Base-by-base conservation (phyloP, 2,329 filamentous ascomycete genomes). In the Orbilia blumenaviensis region DNA sequence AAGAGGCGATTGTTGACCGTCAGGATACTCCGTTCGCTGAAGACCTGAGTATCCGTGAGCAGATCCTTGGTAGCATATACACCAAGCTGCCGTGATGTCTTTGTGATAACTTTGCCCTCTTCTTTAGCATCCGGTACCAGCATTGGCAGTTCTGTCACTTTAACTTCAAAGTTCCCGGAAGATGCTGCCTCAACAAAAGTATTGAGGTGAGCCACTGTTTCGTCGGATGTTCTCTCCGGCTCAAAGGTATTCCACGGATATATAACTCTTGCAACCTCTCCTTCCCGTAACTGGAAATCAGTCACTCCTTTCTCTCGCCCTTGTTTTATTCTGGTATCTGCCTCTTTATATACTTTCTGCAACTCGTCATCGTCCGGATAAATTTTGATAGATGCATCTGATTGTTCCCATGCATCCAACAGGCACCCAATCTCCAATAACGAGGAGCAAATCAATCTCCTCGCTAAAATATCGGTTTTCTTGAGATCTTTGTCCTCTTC, bases 1-100 rank as follows among this genome's bases (percentile, higher is more conserved):
- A 96, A 93, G 10, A 95, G 87, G 29, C 93, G 89, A 81, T 95
- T 95, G 79, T 94, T 95, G 50, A 92, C 94, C 1, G 94, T 97
- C 42, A 99, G 85, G 6, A 97, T 87, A 7, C 93, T 95, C 76
- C 91, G 92, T 81, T 99, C 95, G 54, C 88, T 85, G 29, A 99
- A 86, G 1, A 97, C 89, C 4, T 87, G 85, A 81, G 96, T 91
- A 8, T 91, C 92, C 0, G 93, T 88, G 0, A 85, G 84, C 38
- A 98, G 92, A 78, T 96, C 90, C 78, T 92, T 88, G 79, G 89
- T 92, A 6, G 94, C 94, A 82, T 98, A 98, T 2, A 99, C 87
- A 3, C 95, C 95, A 0, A 99, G 87, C 82, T 99, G 95, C 75
- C 88, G 87, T 79, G 89, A 58, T 71, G 48, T 73, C 23, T 34